A percentile compares a stretch with the other conserved stretches of the same genome.
phyloP scores from a whole-genome alignment of 2,329 filamentous ascomycete genomes.

The Scytalidium sp. region DNA sequence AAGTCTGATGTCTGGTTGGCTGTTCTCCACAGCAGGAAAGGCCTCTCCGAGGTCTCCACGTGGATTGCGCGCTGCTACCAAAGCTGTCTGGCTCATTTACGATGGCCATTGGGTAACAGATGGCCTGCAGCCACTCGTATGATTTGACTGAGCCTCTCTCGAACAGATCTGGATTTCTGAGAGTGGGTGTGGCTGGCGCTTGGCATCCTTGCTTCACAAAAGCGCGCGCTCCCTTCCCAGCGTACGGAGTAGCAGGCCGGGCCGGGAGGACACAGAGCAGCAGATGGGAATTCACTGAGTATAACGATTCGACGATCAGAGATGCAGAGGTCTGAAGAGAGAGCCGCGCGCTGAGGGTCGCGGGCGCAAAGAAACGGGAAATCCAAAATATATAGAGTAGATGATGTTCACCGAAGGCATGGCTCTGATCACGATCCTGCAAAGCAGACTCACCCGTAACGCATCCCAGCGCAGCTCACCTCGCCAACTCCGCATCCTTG shows the following conservation, averaged over 20 bases:
- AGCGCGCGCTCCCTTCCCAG: conserved; percentile 1
- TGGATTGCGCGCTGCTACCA: conserved; percentile 14
- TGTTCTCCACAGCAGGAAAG: neutral
- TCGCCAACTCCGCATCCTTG: neutral
- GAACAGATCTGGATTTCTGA: conserved; percentile 12
- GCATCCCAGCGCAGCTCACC: neutral
- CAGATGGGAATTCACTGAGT: conserved; percentile 9
- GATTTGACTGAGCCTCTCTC: conserved; percentile 19
- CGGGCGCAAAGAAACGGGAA: conserved; percentile 9
- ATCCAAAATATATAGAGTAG: neutral
- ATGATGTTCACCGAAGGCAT: neutral
- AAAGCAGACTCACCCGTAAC: neutral
- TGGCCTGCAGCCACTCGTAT: conserved; percentile 19
- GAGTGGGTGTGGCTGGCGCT: conserved; percentile 22
- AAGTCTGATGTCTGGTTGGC: neutral
- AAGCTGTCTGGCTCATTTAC: conserved; percentile 3
- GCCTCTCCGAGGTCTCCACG: neutral
- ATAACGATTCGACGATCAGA: conserved; percentile 16
- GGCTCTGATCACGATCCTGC: neutral
- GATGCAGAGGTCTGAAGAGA: neutral
- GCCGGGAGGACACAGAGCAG: conserved; percentile 4
- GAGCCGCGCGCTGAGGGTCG: conserved; percentile 21
- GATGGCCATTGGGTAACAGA: conserved; percentile 12
- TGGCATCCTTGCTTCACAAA: conserved; percentile 7
- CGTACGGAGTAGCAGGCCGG: conserved; percentile 21